Evolutionary conservation across 169 alveolate genomes (phyloP).

Genomic region (Plasmodium malariae): DNA sequence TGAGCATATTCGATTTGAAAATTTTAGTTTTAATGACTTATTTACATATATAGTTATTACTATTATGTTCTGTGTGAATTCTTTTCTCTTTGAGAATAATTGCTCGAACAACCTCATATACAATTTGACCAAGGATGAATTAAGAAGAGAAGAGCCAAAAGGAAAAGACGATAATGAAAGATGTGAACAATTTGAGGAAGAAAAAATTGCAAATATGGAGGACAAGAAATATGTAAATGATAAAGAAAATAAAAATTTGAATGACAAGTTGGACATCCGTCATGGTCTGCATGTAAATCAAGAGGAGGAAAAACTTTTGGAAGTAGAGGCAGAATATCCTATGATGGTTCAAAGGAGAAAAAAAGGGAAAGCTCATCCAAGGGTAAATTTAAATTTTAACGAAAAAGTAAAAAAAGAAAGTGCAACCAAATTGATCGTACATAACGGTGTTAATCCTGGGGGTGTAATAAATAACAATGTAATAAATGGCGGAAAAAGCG

Average conservation of each 20-base stretch:
- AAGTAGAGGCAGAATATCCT: not conserved
- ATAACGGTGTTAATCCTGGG: not conserved
- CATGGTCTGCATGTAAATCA: not conserved
- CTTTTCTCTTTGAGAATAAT: constrained; percentile 49
- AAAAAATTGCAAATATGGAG: not conserved
- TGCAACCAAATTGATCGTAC: not conserved
- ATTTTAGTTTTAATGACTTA: constrained; percentile 36
- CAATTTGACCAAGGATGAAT: not conserved
- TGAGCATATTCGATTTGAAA: constrained; percentile 52
- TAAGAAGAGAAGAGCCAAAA: not conserved
- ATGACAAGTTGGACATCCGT: not conserved
- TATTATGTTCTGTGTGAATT: constrained; percentile 49
- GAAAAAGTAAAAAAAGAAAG: not conserved
- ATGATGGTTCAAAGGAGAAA: not conserved
- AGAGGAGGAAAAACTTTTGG: not conserved
- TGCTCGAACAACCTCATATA: constrained; percentile 43
- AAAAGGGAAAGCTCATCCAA: not conserved
- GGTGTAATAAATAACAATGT: no score
- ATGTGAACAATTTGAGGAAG: not conserved
- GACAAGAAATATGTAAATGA: not conserved
- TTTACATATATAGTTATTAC: constrained; percentile 42
- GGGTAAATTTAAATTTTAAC: not conserved
- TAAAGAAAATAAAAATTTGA: not conserved
- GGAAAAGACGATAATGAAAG: not conserved
- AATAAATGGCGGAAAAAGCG: no score